Evolutionary conservation across 805 yeast species (phyloP), one percentile per base, ranked within the genome.

Genomic region (Wickerhamomyces tratensis): DNA sequence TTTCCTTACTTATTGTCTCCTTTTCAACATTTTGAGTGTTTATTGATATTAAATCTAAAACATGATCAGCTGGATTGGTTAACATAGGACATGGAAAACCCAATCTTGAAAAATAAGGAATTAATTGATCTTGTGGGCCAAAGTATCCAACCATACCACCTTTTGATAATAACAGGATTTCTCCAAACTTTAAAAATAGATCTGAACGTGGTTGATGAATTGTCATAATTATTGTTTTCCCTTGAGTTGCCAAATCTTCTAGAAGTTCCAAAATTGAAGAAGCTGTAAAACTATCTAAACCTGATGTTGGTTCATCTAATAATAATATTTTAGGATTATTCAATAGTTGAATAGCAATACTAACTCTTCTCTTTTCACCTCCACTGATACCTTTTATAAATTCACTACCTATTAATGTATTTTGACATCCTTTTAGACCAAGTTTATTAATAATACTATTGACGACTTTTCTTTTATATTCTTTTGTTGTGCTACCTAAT

Each of bases 261-360:
- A 87, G 64, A 35, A 86, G 76, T 40, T 71, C 70, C 35, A 87
- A 56, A 26, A 87, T 83, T 1, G 87, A 74, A 0, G 77, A 71
- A 0, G 95, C 85, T 0, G 94, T 86, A 45, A 84, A 77, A 25
- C 89, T 75, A 57, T 87, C 96, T 25, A 87, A 67, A 0, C 96
- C 96, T 4, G 95, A 84, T 0, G 96, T 87, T 1, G 96, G 95
- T 56, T 87, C 96, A 59, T 87, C 96, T 25, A 87, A 62, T 40
- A 87, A 69, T 36, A 87, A 56, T 29, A 87, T 70, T 43, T 79
- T 79, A 0, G 95, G 94, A 41, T 78, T 77, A 43, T 79, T 78
- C 35, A 87, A 63, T 31, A 87, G 63, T 56, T 87, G 95, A 39
- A 85, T 75, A 2, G 88, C 93, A 58, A 87, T 86, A 0, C 91